These are phyloP conservation scores for Plasmodium billcollinsi DNA, from an alignment of 169 alveolate genomes.

Conservation along the genomic window DNA sequence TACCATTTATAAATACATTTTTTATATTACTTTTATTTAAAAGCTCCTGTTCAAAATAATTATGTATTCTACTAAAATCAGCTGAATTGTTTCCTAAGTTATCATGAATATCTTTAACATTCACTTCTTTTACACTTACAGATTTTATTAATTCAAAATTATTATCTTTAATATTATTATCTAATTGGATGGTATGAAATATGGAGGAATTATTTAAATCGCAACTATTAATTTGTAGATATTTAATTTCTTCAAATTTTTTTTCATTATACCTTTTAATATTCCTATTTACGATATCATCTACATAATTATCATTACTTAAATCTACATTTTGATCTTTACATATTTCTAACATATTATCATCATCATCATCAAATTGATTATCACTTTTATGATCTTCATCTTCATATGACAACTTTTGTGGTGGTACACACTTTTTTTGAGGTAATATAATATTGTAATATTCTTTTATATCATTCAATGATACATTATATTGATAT, in stretches of 20 bases:
- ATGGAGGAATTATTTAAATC: background rate
- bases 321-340: background rate
- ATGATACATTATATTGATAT: constrained; percentile 6
- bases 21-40: constrained; percentile 43
- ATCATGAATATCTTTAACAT: constrained; percentile 31
- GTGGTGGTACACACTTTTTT: background rate
- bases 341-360: background rate
- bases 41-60: constrained; percentile 42
- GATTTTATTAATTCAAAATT: constrained; percentile 34
- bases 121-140: constrained; percentile 31
- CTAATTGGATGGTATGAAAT: background rate
- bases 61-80: constrained; percentile 47
- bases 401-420: background rate
- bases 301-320: background rate
- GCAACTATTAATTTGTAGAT: constrained; percentile 3
- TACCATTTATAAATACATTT: constrained; percentile 72
- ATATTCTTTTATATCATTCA: constrained; percentile 8
- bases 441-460: background rate
- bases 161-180: constrained; percentile 4
- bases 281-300: background rate
- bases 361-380: background rate
- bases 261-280: background rate
- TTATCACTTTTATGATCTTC: background rate
- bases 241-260: background rate
- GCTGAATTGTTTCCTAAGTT: constrained; percentile 16